Conservation (phyloP, 2,329 filamentous ascomycete species). For the Diaporthe sp. region DNA sequence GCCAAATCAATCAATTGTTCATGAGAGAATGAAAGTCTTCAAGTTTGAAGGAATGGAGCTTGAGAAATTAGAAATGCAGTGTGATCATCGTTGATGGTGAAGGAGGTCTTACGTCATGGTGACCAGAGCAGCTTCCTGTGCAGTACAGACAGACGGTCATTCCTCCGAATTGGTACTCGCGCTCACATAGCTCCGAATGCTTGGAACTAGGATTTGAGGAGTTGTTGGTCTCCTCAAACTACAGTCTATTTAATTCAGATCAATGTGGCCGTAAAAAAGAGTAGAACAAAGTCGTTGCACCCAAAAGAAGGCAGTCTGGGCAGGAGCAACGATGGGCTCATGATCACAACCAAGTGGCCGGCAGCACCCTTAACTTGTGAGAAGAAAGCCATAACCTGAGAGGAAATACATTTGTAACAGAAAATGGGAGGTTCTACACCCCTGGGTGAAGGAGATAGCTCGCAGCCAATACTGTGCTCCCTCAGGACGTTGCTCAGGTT, state of each 20-base stretch:
- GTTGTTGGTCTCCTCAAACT: too few relatives aligned
- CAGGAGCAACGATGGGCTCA: not conserved
- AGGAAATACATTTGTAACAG: not conserved
- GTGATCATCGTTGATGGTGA: constrained; percentile 11
- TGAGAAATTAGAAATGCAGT: not conserved
- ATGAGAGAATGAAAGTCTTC: not conserved
- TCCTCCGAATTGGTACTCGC: not conserved
- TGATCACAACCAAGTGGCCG: not conserved
- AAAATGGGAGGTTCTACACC: not conserved
- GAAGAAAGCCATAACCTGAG: not conserved
- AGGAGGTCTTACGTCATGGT: constrained; percentile 37
- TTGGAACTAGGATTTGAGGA: too few relatives aligned
- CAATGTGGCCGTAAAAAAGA: too few relatives aligned
- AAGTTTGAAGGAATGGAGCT: not conserved
- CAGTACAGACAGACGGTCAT: too few relatives aligned
- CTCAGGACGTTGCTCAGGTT: not conserved
- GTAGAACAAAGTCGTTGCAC: too few relatives aligned
- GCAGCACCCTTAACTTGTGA: not conserved
- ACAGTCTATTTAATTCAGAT: too few relatives aligned
- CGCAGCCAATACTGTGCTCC: too few relatives aligned
- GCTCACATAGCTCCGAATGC: not conserved
- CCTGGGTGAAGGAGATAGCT: not conserved
- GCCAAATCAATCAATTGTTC: not conserved
- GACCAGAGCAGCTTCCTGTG: constrained; percentile 3
- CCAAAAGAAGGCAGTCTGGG: not conserved